Percentiles rank a stretch among this genome's conserved stretches.
These are phyloP conservation scores for Coriolopsis trogii DNA, from an alignment of 1,284 basidiomycete genomes.

Conservation along the genomic window DNA sequence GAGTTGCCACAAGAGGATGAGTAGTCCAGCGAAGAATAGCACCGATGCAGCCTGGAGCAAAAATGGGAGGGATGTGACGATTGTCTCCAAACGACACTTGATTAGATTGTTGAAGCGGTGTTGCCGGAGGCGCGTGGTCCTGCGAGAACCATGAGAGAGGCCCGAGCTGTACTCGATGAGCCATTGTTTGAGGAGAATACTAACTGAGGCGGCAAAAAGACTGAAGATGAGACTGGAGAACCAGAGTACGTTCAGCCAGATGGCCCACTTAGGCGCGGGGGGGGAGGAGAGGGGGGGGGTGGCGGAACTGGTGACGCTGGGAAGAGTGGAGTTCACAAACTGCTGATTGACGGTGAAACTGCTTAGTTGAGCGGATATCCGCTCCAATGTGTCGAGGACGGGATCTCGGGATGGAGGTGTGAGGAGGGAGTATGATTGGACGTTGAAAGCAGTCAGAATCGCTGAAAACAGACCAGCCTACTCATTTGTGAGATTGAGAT, in stretches of 20 bases:
- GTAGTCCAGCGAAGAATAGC: conserved; percentile 30
- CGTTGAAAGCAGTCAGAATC: too few species aligned
- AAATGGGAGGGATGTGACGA: conserved; percentile 31
- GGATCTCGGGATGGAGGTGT: too few species aligned
- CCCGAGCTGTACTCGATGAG: conserved; percentile 7
- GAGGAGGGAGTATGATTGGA: too few species aligned
- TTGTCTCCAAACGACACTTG: conserved; percentile 31
- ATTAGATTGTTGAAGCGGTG: conserved; percentile 30
- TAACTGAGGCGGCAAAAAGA: conserved; percentile 15
- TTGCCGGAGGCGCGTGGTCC: conserved; percentile 21
- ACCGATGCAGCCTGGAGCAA: conserved; percentile 33
- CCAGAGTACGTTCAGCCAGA: conserved; percentile 9
- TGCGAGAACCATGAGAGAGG: neutral
- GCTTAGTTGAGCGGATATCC: conserved; percentile 17
- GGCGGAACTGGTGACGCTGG: neutral
- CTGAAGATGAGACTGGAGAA: conserved; percentile 21
- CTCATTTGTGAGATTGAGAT: too few species aligned
- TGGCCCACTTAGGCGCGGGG: neutral
- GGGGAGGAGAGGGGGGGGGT: neutral
- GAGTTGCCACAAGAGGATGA: conserved; percentile 8
- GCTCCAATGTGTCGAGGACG: neutral
- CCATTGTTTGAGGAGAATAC: conserved; percentile 15
- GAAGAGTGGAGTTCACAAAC: conserved; percentile 9
- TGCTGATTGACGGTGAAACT: conserved; percentile 1
- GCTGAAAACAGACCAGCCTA: too few species aligned